Conservation (phyloP, 441 rosid genomes). For the Gossypium aridum region DNA sequence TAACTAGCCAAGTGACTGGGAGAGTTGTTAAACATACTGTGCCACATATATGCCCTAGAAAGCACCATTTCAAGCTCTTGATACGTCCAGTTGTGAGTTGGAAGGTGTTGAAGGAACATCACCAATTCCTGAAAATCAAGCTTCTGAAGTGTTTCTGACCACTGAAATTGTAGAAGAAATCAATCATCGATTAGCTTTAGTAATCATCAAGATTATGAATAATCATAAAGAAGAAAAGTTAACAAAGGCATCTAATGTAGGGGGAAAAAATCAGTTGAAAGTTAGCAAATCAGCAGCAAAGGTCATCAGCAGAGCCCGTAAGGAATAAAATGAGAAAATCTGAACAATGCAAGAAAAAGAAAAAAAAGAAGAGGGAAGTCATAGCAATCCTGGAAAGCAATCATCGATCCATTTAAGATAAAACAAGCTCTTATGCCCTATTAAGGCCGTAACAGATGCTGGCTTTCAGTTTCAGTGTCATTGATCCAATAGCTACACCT, state of each 20-base stretch:
- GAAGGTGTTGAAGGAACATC: conserved; percentile 95
- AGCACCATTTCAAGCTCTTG: conserved; percentile 92
- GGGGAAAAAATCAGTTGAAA: background rate
- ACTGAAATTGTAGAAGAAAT: conserved; percentile 31
- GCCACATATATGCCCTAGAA: conserved; percentile 93
- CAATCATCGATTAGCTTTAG: background rate
- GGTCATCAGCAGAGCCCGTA: background rate
- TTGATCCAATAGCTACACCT: background rate
- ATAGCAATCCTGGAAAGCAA: background rate
- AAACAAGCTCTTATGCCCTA: background rate
- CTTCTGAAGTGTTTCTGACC: conserved; percentile 86
- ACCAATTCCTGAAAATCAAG: conserved; percentile 98
- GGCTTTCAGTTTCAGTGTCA: background rate
- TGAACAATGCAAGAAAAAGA: background rate
- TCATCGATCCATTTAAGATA: background rate
- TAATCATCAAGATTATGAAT: background rate
- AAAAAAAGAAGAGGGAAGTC: background rate
- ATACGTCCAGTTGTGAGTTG: conserved; percentile 82
- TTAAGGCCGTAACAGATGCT: background rate
- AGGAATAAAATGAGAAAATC: background rate
- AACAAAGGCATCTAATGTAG: background rate
- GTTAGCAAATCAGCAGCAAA: background rate
- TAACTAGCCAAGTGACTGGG: conserved; percentile 86
- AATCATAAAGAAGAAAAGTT: background rate
- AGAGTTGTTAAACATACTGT: conserved; percentile 89